Evolutionary conservation across 2,329 filamentous ascomycete species (phyloP), one percentile per base, ranked within the genome.

Genomic region (Hypoxylon sp.): DNA sequence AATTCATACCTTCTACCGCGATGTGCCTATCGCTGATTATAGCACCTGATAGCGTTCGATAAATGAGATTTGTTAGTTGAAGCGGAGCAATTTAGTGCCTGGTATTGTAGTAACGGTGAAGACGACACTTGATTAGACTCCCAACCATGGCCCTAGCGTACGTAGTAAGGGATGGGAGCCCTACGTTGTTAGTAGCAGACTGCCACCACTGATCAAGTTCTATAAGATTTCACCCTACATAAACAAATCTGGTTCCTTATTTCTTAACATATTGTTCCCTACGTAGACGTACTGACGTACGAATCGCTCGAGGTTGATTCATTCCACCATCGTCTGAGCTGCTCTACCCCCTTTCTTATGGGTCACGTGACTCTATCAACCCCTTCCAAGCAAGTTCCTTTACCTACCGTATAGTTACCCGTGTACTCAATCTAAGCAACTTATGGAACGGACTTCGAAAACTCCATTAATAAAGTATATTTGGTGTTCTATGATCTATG

Each of bases 1-100:
- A 5, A 30, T 36, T 64, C 60, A 46, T 53, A 43, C 17, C 63
- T 67, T 67, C 63, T 67, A 52, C 63, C 53, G 28, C 53, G 21
- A 51, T 36, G 46, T 60, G 46, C 55, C 34, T 60, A 21, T 38
- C 46, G 14, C n/a, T 36, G 34, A 43, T 34, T 19, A 11, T 17
- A 52, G 60, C 56, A 60, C 41, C 51, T 58, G 57, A 32, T 59
- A 62, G 49, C 45, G 36, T 67, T 43, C 23, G 23, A 23, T 23
- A 5, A 67, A 67, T 64, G 52, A 62, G 45, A 61, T 53, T 59
- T 60, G 34, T 62, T 57, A 45, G 21, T 32, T 32, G 36, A 36
- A 28, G 34, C 17, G 48, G 21, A 51, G 25, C 21, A 21, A 13
- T 19, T 14, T 38, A 6, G 23, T 49, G 23, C 3, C 13, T 50